Percentiles rank a stretch among this genome's conserved stretches.
Evolutionary conservation across 495 filamentous ascomycete genomes (phyloP).

Genomic region (Aspergillus panamensis): DNA sequence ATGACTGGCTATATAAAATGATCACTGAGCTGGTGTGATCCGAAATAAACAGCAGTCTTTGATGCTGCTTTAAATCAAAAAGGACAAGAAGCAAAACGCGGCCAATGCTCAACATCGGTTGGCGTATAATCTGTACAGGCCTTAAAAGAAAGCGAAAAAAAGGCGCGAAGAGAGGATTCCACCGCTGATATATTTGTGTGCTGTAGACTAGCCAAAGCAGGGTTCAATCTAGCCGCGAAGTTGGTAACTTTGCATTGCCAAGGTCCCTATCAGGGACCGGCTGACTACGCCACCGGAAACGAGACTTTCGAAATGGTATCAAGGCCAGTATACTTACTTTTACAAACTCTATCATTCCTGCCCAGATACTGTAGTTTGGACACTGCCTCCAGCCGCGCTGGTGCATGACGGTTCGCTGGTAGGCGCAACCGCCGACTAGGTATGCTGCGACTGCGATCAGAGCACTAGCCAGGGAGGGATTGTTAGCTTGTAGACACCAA

Average conservation of each 20-base stretch:
- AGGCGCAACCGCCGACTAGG: conserved; percentile 86
- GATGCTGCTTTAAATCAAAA: neutral
- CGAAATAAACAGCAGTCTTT: neutral
- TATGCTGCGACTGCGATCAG: conserved; percentile 83
- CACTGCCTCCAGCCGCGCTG: conserved; percentile 93
- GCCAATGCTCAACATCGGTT: neutral
- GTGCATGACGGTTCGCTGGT: conserved; percentile 92
- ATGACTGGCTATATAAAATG: too few relatives aligned
- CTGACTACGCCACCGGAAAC: conserved; percentile 18
- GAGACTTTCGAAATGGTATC: conserved; percentile 32
- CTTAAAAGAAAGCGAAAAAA: neutral
- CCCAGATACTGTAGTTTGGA: conserved; percentile 92
- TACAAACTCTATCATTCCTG: conserved; percentile 77
- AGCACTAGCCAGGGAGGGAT: conserved; percentile 32
- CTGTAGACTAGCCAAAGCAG: conserved; percentile 31
- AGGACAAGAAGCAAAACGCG: neutral
- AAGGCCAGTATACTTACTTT: conserved; percentile 59
- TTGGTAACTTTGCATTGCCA: conserved; percentile 27
- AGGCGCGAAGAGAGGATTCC: neutral
- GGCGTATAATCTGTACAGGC: neutral
- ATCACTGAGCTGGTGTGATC: too few relatives aligned
- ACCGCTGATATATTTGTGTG: conserved; percentile 12
- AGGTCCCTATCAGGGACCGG: conserved; percentile 24
- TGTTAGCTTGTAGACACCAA: conserved; percentile 13
- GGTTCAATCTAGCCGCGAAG: conserved; percentile 39